Base-by-base conservation (phyloP, 805 yeast species). In the Candida caryicola region DNA sequence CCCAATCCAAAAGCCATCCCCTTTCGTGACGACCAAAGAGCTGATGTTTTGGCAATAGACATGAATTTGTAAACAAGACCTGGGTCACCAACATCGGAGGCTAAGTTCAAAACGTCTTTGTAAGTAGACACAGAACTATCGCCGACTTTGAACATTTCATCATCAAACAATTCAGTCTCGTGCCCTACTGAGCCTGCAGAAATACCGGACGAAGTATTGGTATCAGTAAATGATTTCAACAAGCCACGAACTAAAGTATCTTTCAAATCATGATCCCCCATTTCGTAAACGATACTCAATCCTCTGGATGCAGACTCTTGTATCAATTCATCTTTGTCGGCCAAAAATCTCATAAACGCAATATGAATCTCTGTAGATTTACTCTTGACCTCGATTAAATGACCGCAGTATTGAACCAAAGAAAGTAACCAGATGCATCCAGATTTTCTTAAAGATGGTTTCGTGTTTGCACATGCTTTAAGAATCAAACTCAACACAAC, bases 1-100 rank as follows among this genome's bases (percentile, higher is more conserved):
- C 96, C 91, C 26, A 91, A 69, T 0, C 98, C 97, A 65, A 86
- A 91, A 0, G 98, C 98, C 52, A 89, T 80, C 36, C 98, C 99
- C 47, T 85, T 86, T 56, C 95, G 72, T 0, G 96, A 85, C 0
- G 95, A 77, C 99, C 99, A 91, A 15, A 90, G 62, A 0, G 93
- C 81, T 0, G 96, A 86, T 36, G 82, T 82, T 45, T 86, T 82
- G 0, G 97, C 95, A 40, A 91, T 64, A 0, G 95, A 81, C 96
- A 91, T 88, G 57, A 91, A 91, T 55, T 88, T 86, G 62, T 91
- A 91, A 4, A 91, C 96, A 47, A 91, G 73, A 47, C 93, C 77
- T 10, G 98, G 96, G 60, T 91, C 96, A 19, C 98, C 98, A 7
- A 89, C 95, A 55, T 91, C 99, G 1, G 93, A 79, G 0, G 99